Base-by-base conservation (phyloP, 345 rosid genomes). In the Melaleuca quinquenervia region DNA sequence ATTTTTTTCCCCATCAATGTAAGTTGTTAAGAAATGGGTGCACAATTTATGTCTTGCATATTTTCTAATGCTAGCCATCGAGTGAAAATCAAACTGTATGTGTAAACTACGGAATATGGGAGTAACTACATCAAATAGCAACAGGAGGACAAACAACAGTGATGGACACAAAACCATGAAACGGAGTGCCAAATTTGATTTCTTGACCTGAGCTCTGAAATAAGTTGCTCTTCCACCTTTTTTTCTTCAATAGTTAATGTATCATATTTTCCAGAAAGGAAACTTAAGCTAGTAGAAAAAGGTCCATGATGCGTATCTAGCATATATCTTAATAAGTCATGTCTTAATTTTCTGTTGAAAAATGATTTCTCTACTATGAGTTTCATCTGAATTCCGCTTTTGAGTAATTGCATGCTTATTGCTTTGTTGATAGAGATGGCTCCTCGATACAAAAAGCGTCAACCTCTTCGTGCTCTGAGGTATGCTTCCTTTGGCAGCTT, bases 391-490 rank as follows among this genome's bases (percentile, higher is more conserved):
- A 70, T 70, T 20, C 32, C 80, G 36, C 48, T 70, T 36, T 22
- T 16, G 26, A 36, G 80, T 70, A 70, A 70, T 70, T 70, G 26
- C 36, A 9, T 70, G 48, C 80, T 8, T 36, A 70, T 48, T 80
- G 84, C 82, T 86, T 55, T 86, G 26, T 85, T 55, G 13, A 51
- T 92, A 94, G 92, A 85, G 87, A 83, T 54, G 90, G 87, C 82
- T 86, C 93, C 41, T 86, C 87, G 45, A 64, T 62, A 86, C 92
- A 86, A 50, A 92, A 87, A 76, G 89, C 88, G 45, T 91, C 93
- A 50, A 91, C 94, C 76, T 92, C 93, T 16, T 90, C 91, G 32
- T 54, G 87, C 64, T 70, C 87, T 49, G 93, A 94, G 96, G 96
- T 94, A 91, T 36, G 83, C 29, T 50, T 64, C n/a, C 48, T 70